Conservation (phyloP, 2,329 filamentous ascomycete genomes). For the Domatiomyces globalis region DNA sequence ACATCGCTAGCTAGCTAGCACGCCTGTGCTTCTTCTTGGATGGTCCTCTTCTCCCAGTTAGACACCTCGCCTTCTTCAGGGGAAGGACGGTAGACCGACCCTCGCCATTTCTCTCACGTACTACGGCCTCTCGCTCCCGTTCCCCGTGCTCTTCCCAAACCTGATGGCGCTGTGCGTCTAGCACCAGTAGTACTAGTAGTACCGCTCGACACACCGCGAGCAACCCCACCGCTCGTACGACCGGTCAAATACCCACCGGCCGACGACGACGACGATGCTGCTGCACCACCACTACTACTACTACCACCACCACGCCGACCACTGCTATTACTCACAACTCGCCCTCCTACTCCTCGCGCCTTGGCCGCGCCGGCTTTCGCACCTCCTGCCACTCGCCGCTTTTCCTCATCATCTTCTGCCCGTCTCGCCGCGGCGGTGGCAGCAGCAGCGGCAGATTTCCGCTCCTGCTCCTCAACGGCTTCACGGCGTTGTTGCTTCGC, state of each 20-base stretch:
- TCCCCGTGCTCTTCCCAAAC: no score
- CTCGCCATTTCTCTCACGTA: no score
- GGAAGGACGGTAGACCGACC: no score
- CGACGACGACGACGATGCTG: background rate
- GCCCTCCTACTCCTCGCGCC: background rate
- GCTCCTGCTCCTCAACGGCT: constrained; percentile 62
- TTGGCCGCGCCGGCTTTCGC: no score
- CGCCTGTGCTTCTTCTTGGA: no score
- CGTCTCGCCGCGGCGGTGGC: constrained; percentile 9
- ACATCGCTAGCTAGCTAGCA: no score
- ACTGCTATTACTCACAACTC: background rate
- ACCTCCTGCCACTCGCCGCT: background rate
- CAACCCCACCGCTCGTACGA: background rate
- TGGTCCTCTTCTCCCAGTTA: no score
- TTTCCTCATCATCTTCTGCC: background rate
- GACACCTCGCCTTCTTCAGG: no score
- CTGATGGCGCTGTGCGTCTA: no score
- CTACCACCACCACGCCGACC: background rate
- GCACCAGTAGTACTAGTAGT: background rate
- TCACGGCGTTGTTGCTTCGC: constrained; percentile 59
- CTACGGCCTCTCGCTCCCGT: no score
- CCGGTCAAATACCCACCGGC: background rate
- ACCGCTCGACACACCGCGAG: no score
- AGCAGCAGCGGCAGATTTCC: constrained; percentile 50
- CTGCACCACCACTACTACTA: background rate